phyloP scores from a whole-genome alignment of 2,329 filamentous ascomycete genomes.

The Fusarium ramigenum region DNA sequence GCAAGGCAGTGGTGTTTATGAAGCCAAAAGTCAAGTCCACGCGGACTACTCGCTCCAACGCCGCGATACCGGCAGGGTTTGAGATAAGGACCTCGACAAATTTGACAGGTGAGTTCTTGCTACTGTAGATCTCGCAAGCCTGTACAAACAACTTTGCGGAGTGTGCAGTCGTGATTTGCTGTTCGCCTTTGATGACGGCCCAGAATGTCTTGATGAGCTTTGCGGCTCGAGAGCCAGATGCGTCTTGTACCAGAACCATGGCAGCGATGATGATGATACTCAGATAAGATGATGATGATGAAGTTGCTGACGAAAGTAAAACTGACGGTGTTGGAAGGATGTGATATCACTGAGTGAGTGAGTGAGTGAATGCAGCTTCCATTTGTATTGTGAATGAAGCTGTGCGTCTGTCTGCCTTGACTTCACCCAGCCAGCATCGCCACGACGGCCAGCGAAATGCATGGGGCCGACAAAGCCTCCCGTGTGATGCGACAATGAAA shows the following conservation, averaged over 20 bases:
- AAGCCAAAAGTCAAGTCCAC: slow-evolving; percentile 41
- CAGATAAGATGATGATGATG: too few relatives aligned
- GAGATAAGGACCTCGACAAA: slow-evolving; percentile 44
- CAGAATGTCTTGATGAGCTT: slow-evolving; percentile 33
- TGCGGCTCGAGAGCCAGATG: slow-evolving; percentile 10
- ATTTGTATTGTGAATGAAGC: slow-evolving; percentile 23
- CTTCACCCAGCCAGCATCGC: slow-evolving; percentile 11
- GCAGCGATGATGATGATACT: background rate
- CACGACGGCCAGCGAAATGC: slow-evolving; percentile 1
- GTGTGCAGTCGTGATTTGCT: slow-evolving; percentile 13
- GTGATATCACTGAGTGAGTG: rapidly evolving
- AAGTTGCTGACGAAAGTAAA: background rate
- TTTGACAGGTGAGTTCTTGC: slow-evolving; percentile 23
- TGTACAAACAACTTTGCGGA: slow-evolving; percentile 44
- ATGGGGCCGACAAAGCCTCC: background rate
- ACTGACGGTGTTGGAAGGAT: background rate
- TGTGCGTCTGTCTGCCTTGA: slow-evolving; percentile 10
- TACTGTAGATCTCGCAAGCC: slow-evolving; percentile 24
- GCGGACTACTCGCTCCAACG: slow-evolving; percentile 41
- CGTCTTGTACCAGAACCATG: slow-evolving; percentile 12
- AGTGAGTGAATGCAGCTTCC: background rate
- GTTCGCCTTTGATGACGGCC: slow-evolving; percentile 26
- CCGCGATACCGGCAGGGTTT: slow-evolving; percentile 30
- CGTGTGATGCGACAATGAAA: background rate
- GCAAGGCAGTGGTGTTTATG: slow-evolving; percentile 33